Evolutionary conservation across 768 basidiomycete genomes (phyloP), one percentile per base, ranked within the genome.

Genomic region (Agrocybe praecox): DNA sequence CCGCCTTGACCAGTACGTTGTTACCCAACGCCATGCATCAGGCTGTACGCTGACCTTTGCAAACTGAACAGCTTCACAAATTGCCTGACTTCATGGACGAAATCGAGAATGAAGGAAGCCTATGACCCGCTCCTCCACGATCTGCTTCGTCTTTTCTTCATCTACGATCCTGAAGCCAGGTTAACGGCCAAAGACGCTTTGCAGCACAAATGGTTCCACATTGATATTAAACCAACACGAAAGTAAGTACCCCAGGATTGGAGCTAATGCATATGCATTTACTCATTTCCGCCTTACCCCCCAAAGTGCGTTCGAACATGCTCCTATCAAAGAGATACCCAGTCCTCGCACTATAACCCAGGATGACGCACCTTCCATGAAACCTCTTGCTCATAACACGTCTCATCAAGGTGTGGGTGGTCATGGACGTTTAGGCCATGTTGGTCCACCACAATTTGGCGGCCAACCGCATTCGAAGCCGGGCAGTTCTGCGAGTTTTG

Each of bases 321-420:
- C 89, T 18, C 77, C 80, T 0, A 65, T 82, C 1, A 79, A 83
- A 50, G 89, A 92, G 60, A 80, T 87, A 12, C 96, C 95, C 32
- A 96, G 96, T 0, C 87, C 87, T 40, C 80, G 95, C 26, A 6
- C n/a, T 5, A 40, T 14, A 40, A 85, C 94, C 1, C 90, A 94
- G 65, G 96, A 98, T 67, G 95, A 98, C 36, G 92, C 90, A 6
- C 90, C 91, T 0, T 90, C 89, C 0, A 92, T 92, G 90, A 84
- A 92, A 74, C 87, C 87, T 22, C 69, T 84, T 18, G 83, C 84
- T 18, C 76, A 74, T 53, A 75, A 75, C 57, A 72, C 74, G 0
- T 71, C 75, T 1, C 78, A 78, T 36, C 80, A 78, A 49, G 80
- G 79, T 17, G n/a, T n/a, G n/a, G n/a, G n/a, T n/a, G 67, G 24